Conservation (phyloP, 2,329 filamentous ascomycete species). For the Aspergillus felis region DNA sequence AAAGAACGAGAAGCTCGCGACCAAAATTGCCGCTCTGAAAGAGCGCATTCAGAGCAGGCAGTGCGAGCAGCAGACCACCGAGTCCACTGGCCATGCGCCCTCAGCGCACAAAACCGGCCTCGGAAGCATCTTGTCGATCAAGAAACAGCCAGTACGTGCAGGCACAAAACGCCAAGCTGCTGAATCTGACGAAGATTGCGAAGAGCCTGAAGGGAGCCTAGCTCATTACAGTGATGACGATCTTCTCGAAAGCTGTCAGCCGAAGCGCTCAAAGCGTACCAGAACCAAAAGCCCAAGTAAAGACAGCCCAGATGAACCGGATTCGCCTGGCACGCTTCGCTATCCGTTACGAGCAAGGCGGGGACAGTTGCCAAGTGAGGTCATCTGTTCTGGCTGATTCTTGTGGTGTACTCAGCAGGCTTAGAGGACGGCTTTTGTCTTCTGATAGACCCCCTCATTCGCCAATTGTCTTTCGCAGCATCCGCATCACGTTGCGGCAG, state of each 20-base stretch:
- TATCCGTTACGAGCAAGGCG: not conserved
- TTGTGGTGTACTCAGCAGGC: not conserved
- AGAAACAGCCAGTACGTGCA: slow-evolving; percentile 22
- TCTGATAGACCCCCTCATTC: not conserved
- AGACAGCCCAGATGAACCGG: slow-evolving; percentile 14
- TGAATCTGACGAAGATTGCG: slow-evolving; percentile 31
- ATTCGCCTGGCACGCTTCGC: slow-evolving; percentile 41
- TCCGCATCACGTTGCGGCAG: not conserved
- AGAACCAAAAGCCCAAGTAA: slow-evolving; percentile 18
- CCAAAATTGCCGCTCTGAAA: slow-evolving; percentile 53
- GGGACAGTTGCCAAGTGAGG: slow-evolving; percentile 17
- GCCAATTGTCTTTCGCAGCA: not conserved
- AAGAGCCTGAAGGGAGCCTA: slow-evolving; percentile 17
- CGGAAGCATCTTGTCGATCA: slow-evolving; percentile 33
- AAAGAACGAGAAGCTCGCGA: slow-evolving; percentile 68
- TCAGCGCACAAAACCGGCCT: slow-evolving; percentile 19
- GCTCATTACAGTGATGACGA: slow-evolving; percentile 30
- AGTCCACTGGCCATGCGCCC: slow-evolving; percentile 12
- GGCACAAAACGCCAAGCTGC: slow-evolving; percentile 27
- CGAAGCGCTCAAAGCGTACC: slow-evolving; percentile 27
- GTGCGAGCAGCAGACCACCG: slow-evolving; percentile 13
- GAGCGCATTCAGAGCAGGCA: slow-evolving; percentile 43
- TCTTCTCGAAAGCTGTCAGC: slow-evolving; percentile 15
- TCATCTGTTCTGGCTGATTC: slow-evolving; percentile 32
- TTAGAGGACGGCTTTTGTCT: not conserved